Conservation (phyloP, 2,329 filamentous ascomycete species). For the Cytospora piceae region DNA sequence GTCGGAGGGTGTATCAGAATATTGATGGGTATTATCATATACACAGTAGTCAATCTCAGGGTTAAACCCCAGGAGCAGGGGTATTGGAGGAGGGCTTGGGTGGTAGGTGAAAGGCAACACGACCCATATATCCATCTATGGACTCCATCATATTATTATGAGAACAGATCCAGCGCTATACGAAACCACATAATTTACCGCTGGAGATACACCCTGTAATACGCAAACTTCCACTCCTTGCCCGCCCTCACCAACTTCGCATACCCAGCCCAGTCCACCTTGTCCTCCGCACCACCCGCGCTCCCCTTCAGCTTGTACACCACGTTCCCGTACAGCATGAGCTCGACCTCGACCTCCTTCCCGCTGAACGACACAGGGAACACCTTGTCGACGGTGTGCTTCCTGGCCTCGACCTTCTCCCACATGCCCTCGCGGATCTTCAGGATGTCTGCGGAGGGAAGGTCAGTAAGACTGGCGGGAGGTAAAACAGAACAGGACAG, state of each 20-base stretch:
- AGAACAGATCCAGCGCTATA: not conserved
- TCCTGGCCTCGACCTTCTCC: constrained; percentile 44
- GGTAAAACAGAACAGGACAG: not conserved
- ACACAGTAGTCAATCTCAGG: not conserved
- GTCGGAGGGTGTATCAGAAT: not conserved
- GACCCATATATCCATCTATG: not conserved
- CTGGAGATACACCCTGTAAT: constrained; percentile 42
- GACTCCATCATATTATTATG: not conserved
- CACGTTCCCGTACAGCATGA: constrained; percentile 40
- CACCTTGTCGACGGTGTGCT: constrained; percentile 47
- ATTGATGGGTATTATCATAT: not conserved
- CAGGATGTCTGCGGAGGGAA: constrained; percentile 43
- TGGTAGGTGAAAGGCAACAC: too few species aligned
- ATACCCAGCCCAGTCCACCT: constrained; percentile 39
- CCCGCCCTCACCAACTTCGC: constrained; percentile 33
- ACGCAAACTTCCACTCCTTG: constrained; percentile 36
- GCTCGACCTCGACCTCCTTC: constrained; percentile 38
- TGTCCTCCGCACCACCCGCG: constrained; percentile 31
- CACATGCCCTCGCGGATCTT: constrained; percentile 49
- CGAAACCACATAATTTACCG: constrained; percentile 22
- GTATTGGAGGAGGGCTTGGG: too few species aligned
- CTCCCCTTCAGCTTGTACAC: constrained; percentile 31
- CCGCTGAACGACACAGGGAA: constrained; percentile 46
- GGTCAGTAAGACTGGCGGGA: not conserved
- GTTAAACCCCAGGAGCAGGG: too few species aligned